Base-by-base conservation (phyloP, 2,329 filamentous ascomycete genomes). In the Chrysosporium queenslandicum region DNA sequence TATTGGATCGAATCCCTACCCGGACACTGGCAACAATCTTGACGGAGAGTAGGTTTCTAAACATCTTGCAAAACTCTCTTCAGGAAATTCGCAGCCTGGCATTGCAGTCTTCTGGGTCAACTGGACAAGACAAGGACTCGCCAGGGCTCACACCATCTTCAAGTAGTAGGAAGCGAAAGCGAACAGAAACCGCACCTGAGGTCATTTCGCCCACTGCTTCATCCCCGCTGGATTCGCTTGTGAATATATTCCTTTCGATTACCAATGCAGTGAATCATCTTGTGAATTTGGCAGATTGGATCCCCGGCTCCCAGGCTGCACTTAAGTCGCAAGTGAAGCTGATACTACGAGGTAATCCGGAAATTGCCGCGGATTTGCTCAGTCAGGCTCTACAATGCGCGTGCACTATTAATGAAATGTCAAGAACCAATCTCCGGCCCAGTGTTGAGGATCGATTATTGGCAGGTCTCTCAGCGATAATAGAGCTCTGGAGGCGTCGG, bases 1-100 rank as follows among this genome's bases (percentile, higher is more conserved):
- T 87, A 1, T 73, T 85, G 50, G 81, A 82, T 60, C 75, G 80
- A n/a, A 79, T 91, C 16, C 83, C 86, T 0, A 71, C 81, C 0
- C 82, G 85, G 42, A 82, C 80, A 9, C 73, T 87, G 21, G 85
- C 86, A 7, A 81, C 82, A 53, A 81, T 85, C 3, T 74, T 94
- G 5, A 81, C 80, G 20, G 82, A 89, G 53, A 76, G 83, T 53
- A 77, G 80, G 42, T 87, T 94, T 50, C 69, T 86, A 30, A 68
- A 70, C 0, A 77, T 87, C 8, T 65, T 94, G 39, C 80, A 83
- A 59, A 77, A 80, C 59, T 79, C 83, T 0, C 68, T 89, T 45
- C 74, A 79, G 45, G 83, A 88, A 23, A 27, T 48, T 27, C 16
- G 21, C 14, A 11, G 14, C 14, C 30, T 48, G 25, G 5, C 37